Conservation (phyloP, 106 monocot genomes). For the Allium sativum region DNA sequence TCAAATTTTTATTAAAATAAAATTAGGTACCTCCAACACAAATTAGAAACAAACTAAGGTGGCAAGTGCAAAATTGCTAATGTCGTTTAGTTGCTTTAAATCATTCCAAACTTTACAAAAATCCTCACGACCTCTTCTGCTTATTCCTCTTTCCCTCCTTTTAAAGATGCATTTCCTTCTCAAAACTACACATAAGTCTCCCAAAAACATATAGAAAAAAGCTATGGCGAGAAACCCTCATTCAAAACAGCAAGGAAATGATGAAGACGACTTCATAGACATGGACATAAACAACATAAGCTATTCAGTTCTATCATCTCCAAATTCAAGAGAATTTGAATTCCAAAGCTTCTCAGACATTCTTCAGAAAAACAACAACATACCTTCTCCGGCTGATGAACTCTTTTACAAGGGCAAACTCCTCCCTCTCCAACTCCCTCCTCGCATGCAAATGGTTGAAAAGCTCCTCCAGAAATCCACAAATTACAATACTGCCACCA, state of each 20-base stretch:
- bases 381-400: slow-evolving; percentile 43
- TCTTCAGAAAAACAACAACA: neutral
- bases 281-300: slow-evolving; percentile 24
- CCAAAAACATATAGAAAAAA: neutral
- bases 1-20: neutral
- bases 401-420: slow-evolving; percentile 61
- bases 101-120: neutral
- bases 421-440: slow-evolving; percentile 45
- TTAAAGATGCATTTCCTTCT: neutral
- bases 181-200: neutral
- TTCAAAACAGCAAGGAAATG: neutral
- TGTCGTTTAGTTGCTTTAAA: neutral
- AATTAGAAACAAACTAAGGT: neutral
- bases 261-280: slow-evolving; percentile 50
- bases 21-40: neutral
- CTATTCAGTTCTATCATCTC: slow-evolving; percentile 11
- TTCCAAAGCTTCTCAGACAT: slow-evolving; percentile 18
- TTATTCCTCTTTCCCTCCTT: neutral
- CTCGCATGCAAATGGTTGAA: slow-evolving; percentile 37
- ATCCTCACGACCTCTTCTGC: neutral
- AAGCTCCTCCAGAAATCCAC: slow-evolving; percentile 16
- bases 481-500: slow-evolving; percentile 1
- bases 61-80: neutral
- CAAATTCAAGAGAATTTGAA: slow-evolving; percentile 32
- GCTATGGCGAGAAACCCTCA: neutral